Percentiles rank a stretch among this genome's conserved stretches.
phyloP scores from a whole-genome alignment of 306 rosid species.

The Castanea sativa region DNA sequence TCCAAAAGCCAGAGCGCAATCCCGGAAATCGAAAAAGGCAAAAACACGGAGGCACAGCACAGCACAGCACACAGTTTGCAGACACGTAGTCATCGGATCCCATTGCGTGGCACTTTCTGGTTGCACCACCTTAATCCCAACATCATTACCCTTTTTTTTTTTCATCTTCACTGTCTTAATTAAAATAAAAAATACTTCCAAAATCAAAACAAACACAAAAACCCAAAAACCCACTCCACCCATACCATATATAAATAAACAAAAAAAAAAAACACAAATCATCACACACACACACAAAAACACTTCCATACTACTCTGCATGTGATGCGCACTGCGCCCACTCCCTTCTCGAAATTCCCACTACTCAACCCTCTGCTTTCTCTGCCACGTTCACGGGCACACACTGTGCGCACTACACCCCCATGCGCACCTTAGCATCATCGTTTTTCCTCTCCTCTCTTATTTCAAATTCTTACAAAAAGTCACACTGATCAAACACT shows the following conservation, averaged over 20 bases:
- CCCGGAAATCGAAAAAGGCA: not conserved
- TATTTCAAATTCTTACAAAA: too few species aligned
- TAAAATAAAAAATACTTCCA: too few species aligned
- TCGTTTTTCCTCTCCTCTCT: not conserved
- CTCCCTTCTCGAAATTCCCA: not conserved
- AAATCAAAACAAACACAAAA: too few species aligned
- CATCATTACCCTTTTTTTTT: not conserved
- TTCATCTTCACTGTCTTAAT: too few species aligned
- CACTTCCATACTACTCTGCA: not conserved
- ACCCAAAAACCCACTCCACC: too few species aligned
- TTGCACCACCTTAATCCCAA: not conserved
- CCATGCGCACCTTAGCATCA: not conserved
- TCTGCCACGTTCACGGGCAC: slow-evolving; percentile 1
- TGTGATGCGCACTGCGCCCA: not conserved
- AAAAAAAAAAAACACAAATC: too few species aligned
- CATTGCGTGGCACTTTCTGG: not conserved
- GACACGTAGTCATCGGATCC: not conserved
- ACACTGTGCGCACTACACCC: not conserved
- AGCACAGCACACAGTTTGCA: not conserved
- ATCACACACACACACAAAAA: too few species aligned
- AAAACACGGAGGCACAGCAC: not conserved
- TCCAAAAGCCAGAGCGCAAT: not conserved
- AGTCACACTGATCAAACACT: too few species aligned
- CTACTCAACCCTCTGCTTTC: not conserved
- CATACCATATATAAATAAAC: too few species aligned